Evolutionary conservation across 2,329 filamentous ascomycete species (phyloP), one percentile per base, ranked within the genome.

Genomic region (Colletotrichum aenigma): DNA sequence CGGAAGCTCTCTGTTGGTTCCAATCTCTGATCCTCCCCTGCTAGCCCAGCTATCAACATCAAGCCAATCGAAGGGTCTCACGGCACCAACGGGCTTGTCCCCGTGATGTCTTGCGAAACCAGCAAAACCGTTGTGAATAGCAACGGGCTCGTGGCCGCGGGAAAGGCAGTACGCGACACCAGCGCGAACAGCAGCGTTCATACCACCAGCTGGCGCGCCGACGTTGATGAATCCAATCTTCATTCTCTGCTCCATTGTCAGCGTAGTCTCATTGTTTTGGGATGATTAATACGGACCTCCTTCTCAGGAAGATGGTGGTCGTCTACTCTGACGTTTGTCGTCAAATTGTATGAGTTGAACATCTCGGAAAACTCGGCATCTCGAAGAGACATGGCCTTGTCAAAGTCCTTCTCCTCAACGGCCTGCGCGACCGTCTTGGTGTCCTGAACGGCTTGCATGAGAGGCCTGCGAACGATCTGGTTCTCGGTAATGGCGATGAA

Each of bases 401-500:
- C 93, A 82, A 98, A 99, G 79, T 98, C 93, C 82, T 96, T 96
- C 70, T 89, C 91, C 28, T 95, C 91, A 74, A 99, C 98, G 36
- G 95, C 94, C 79, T 91, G 91, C 16, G 95, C 92, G 1, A 98
- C 95, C 71, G 94, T 91, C 84, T 98, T 94, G 32, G 97, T 99
- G 81, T 96, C 91, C 62, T 91, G 88, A 13, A 99, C 97, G 2
- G 97, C 96, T 82, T 98, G 91, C 88, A 98, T 94, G 30, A 99
- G 88, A 24, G 96, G 94, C 80, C 96, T 96, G 71, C 96, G 92
- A 78, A 96, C 93, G 82, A 99, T 98, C 88, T 99, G 98, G 90
- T 98, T 98, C 88, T 99, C 97, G 78, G 94, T 96, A 79, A 99
- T 96, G 79, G 96, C 96, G 82, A 99, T 98, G 82, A 99, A 96